Conservation (phyloP, 2,329 filamentous ascomycete genomes). For the Aquanectria penicillioides region DNA sequence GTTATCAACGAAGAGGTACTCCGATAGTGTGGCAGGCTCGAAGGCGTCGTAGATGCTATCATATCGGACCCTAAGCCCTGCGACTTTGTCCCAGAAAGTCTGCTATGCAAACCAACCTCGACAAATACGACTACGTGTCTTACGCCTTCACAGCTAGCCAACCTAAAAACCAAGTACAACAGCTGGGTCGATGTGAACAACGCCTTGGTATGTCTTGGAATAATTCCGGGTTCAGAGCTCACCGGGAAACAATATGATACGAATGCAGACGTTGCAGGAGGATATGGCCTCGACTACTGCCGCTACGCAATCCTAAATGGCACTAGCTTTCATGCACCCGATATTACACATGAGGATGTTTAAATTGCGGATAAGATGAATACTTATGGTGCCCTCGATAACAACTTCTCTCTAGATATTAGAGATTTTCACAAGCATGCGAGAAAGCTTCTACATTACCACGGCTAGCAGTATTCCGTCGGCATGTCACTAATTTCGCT, state of each 20-base stretch:
- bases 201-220: neutral
- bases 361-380: neutral
- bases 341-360: neutral
- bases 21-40: neutral
- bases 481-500: neutral
- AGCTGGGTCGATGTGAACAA: neutral
- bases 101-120: neutral
- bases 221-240: neutral
- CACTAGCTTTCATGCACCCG: neutral
- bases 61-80: neutral
- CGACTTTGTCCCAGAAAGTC: neutral
- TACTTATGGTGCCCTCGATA: neutral
- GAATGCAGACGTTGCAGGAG: neutral
- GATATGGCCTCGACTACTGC: neutral
- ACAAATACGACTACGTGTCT: neutral
- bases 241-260: slow-evolving; percentile 1
- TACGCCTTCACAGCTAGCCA: neutral
- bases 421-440: neutral
- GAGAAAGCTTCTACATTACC: neutral
- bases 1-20: neutral
- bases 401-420: neutral
- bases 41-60: neutral
- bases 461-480: neutral
- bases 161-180: neutral
- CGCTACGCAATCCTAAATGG: neutral